Evolutionary conservation across 148 eudicot species (phyloP), one percentile per base, ranked within the genome.

Genomic region (Spergularia marina): DNA sequence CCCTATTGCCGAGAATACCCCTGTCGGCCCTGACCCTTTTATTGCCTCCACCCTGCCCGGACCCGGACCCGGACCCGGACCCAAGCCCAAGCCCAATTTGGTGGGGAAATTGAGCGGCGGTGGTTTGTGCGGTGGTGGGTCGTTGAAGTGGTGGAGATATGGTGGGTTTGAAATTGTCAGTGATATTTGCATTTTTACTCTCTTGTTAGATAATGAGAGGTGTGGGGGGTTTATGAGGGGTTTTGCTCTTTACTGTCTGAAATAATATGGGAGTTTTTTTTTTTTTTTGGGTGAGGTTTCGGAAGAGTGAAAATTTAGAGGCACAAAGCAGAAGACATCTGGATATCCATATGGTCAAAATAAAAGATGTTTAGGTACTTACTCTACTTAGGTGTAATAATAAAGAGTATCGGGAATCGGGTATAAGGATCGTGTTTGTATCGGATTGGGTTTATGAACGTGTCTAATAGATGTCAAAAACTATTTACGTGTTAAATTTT

Each of bases 1-100:
- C 57, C 94, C 92, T 55, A 94, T 87, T 68, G 91, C 88, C 3
- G 98, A 84, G 47, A 91, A 76, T 74, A 91, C 83, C 40, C 73
- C 73, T 53, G 73, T 30, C 3, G 52, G 51, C 7, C 90, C 90
- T 16, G 94, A 79, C 53, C 83, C 80, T 71, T 85, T 68, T 15
- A 23, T 0, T 20, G 73, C 73, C 40, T 23, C 73, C 79, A 1
- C 83, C 17, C 60, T 71, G 36, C 74, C 79, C 71, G 21, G 21
- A 40, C 40, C 47, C 57, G 74, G 82, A 47, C 74, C 79, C 71
- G 21, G 21, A 40, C 40, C 47, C 57, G 74, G 82, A 47, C 71
- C 57, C 25, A 51, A 59, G 17, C 73, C 25, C 25, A 23, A 23
- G 0, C 25, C 72, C 39, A 20, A 76, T 65, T 73, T 73, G 49